A percentile compares a stretch with the other conserved stretches of the same genome.
Conservation (phyloP, 2,329 filamentous ascomycete species). For the Fusarium domesticum region DNA sequence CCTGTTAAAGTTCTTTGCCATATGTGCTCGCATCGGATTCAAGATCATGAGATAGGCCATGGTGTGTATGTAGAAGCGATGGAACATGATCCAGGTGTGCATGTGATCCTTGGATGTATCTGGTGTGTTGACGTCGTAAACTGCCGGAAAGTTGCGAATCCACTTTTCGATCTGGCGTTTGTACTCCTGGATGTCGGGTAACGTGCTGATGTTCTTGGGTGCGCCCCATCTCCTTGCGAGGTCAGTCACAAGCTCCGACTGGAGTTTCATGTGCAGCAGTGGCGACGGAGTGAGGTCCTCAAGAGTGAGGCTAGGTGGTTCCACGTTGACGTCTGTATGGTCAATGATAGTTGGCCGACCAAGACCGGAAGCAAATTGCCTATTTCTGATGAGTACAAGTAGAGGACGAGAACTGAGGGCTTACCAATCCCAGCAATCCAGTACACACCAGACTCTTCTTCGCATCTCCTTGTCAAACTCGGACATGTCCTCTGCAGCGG, state of each 20-base stretch:
- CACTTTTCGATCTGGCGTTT: conserved; percentile 38
- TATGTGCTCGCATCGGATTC: conserved; percentile 45
- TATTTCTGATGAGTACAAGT: conserved; percentile 8
- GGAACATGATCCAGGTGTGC: conserved; percentile 42
- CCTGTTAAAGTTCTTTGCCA: conserved; percentile 37
- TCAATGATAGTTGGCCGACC: conserved; percentile 36
- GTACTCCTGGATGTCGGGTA: conserved; percentile 32
- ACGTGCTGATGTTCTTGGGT: conserved; percentile 26
- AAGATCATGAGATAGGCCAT: conserved; percentile 46
- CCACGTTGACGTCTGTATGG: conserved; percentile 31
- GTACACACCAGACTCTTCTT: conserved; percentile 35
- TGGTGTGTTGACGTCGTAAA: conserved; percentile 38
- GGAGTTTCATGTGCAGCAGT: conserved; percentile 36
- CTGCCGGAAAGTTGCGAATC: conserved; percentile 40
- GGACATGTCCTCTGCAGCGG: conserved; percentile 22
- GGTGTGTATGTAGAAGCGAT: conserved; percentile 45
- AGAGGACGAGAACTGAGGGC: not conserved
- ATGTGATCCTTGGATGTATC: conserved; percentile 41
- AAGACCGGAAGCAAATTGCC: conserved; percentile 36
- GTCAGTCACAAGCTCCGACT: conserved; percentile 32
- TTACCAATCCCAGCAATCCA: conserved; percentile 39
- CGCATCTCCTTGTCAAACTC: conserved; percentile 37
- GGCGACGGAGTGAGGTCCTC: conserved; percentile 34
- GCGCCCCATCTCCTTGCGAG: conserved; percentile 30
- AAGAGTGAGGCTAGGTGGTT: conserved; percentile 33